Percentiles rank a stretch among this genome's conserved stretches.
Evolutionary conservation across 768 basidiomycete species (phyloP).

Genomic region (Glaciozyma martinii): DNA sequence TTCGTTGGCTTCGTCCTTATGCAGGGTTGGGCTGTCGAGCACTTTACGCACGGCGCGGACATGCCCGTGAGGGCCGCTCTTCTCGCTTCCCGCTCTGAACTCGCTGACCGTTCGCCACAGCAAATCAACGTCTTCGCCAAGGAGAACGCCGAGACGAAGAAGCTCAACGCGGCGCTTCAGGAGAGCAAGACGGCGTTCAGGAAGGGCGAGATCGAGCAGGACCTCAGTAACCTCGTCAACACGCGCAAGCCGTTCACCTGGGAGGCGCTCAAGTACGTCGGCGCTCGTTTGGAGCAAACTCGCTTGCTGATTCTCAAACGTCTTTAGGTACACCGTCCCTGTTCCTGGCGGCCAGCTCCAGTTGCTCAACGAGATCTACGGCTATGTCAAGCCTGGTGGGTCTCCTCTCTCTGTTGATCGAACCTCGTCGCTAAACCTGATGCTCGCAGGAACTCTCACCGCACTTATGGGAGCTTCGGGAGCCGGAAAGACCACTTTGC

Average conservation of each 20-base stretch:
- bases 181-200: slow-evolving; percentile 40
- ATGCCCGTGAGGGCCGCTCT: background rate
- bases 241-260: slow-evolving; percentile 36
- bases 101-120: background rate
- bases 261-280: slow-evolving; percentile 38
- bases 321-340: slow-evolving; percentile 7
- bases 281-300: slow-evolving; percentile 12
- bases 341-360: slow-evolving; percentile 11
- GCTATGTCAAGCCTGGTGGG: slow-evolving; percentile 44
- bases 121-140: slow-evolving; percentile 32
- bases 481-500: slow-evolving; percentile 42
- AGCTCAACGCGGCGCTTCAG: slow-evolving; percentile 39
- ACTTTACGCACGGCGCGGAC: slow-evolving; percentile 29
- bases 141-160: slow-evolving; percentile 35
- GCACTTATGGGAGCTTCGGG: slow-evolving; percentile 46
- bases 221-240: slow-evolving; percentile 1
- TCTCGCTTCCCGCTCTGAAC: background rate
- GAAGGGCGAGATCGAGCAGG: slow-evolving; percentile 20
- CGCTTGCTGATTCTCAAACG: no score
- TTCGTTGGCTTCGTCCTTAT: slow-evolving; percentile 57
- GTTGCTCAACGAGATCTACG: slow-evolving; percentile 36
- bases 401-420: no score
- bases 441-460: slow-evolving; percentile 42
- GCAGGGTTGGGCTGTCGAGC: background rate
- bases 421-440: no score